Conservation (phyloP, 2,329 filamentous ascomycete species). For the Epichloe sylvatica region DNA sequence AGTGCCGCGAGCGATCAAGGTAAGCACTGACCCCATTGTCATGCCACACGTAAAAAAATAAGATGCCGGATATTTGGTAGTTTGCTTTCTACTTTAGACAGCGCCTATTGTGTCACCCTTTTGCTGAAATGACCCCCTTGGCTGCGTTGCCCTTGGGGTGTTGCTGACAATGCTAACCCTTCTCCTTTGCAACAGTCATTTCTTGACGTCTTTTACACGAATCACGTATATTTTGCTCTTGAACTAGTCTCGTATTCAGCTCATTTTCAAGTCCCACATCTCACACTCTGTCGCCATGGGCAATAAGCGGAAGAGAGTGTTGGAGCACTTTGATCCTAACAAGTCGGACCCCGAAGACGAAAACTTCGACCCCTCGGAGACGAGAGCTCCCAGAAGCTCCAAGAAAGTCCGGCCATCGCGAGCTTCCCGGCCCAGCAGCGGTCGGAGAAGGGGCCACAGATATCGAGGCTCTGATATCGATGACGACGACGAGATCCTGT, state of each 20-base stretch:
- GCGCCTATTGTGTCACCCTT: background rate
- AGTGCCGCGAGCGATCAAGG: background rate
- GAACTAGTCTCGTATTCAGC: slow-evolving; percentile 6
- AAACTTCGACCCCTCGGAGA: slow-evolving; percentile 45
- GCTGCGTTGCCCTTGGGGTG: background rate
- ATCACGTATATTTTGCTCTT: background rate
- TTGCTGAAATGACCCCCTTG: background rate
- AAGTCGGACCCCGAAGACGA: slow-evolving; percentile 53
- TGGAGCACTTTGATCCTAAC: slow-evolving; percentile 50
- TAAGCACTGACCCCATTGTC: background rate
- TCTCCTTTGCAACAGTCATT: background rate
- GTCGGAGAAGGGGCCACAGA: slow-evolving; percentile 23
- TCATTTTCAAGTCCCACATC: background rate
- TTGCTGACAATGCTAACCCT: background rate
- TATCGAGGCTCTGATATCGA: slow-evolving; percentile 51
- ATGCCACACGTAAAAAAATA: background rate
- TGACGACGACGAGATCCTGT: slow-evolving; percentile 42
- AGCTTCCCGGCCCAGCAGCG: slow-evolving; percentile 14
- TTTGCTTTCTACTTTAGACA: background rate
- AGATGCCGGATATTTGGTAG: background rate
- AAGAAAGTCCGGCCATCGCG: slow-evolving; percentile 30
- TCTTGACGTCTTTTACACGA: background rate
- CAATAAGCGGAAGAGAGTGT: slow-evolving; percentile 42
- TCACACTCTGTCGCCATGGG: slow-evolving; percentile 13
- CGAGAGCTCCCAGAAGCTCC: slow-evolving; percentile 26